Percentiles rank a stretch among this genome's conserved stretches.
These are phyloP conservation scores for Metschnikowia reukaufii DNA, from an alignment of 805 yeast genomes.

Conservation along the genomic window DNA sequence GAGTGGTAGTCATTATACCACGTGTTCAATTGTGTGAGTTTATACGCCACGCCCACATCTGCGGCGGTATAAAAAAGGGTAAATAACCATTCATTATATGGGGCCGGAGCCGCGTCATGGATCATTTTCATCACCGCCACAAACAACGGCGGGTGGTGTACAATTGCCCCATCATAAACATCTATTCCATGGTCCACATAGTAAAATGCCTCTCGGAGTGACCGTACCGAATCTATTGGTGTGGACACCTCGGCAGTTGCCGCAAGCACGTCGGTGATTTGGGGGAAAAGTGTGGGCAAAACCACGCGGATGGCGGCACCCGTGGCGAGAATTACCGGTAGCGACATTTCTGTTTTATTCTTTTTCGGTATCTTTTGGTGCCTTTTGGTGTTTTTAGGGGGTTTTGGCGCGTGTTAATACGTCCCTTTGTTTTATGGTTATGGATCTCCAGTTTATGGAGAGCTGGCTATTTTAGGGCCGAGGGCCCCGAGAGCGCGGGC, in stretches of 20 bases:
- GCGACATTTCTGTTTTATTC: constrained; percentile 14
- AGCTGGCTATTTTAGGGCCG: too few relatives aligned
- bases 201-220: constrained; percentile 37
- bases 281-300: constrained; percentile 37
- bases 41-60: constrained; percentile 59
- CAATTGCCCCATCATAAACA: constrained; percentile 82
- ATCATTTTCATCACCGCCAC: constrained; percentile 47
- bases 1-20: constrained; percentile 35
- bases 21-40: constrained; percentile 50
- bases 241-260: constrained; percentile 54
- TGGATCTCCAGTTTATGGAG: too few relatives aligned
- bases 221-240: constrained; percentile 66
- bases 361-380: too few relatives aligned
- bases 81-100: constrained; percentile 20
- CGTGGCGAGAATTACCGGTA: constrained; percentile 16
- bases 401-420: too few relatives aligned
- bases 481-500: too few relatives aligned
- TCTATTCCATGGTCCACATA: constrained; percentile 50
- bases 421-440: too few relatives aligned
- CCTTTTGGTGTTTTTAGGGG: too few relatives aligned
- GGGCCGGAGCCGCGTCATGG: constrained; percentile 22
- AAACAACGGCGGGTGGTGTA: constrained; percentile 81
- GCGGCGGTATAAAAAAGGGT: constrained; percentile 53
- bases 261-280: constrained; percentile 26
- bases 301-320: constrained; percentile 31